These are phyloP conservation scores for Syzygium grande DNA, from an alignment of 345 rosid species.

Conservation along the genomic window DNA sequence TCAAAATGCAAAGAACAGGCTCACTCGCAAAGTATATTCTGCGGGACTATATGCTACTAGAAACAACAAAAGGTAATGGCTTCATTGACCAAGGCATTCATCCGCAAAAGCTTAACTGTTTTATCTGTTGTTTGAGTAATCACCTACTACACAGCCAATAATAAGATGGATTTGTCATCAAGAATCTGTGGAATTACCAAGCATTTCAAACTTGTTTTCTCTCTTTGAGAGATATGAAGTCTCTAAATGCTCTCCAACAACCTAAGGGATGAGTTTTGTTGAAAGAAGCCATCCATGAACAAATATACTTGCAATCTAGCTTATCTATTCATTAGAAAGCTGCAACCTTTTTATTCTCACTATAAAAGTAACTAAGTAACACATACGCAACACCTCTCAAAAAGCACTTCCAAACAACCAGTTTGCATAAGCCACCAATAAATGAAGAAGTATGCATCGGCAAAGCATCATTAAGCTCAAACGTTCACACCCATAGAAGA, in stretches of 20 bases:
- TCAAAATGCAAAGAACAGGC: not conserved
- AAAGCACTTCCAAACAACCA: not conserved
- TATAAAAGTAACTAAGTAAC: not conserved
- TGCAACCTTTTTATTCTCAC: not conserved
- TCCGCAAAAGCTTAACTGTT: not conserved
- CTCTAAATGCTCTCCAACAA: not conserved
- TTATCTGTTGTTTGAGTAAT: not conserved
- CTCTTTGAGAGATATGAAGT: not conserved
- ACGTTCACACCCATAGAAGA: not conserved
- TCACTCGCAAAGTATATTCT: not conserved
- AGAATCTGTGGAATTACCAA: not conserved
- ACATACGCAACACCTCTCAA: not conserved
- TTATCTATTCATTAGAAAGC: not conserved
- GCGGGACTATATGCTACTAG: not conserved
- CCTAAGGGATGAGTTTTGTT: not conserved
- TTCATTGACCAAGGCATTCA: not conserved
- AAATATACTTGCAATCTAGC: not conserved
- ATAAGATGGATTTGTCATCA: not conserved
- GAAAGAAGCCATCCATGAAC: not conserved
- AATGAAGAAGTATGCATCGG: not conserved
- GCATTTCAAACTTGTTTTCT: not conserved
- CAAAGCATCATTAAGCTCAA: not conserved
- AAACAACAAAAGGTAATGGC: not conserved
- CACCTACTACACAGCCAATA: not conserved
- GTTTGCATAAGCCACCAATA: not conserved